A percentile compares a stretch with the other conserved stretches of the same genome.
Conservation (phyloP, 768 basidiomycete genomes). For the Boletus subcaerulescens region DNA sequence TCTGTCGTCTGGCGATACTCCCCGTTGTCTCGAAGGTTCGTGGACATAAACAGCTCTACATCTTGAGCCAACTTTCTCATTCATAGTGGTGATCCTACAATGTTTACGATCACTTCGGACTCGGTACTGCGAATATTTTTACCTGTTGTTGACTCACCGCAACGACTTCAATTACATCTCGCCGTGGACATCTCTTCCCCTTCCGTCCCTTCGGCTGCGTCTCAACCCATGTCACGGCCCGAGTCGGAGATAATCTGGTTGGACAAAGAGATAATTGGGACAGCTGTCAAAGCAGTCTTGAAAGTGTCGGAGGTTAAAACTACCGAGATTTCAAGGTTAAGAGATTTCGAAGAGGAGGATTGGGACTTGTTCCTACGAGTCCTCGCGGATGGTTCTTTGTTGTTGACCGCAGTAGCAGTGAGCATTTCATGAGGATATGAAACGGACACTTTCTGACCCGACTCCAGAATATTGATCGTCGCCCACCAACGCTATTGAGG, state of each 20-base stretch:
- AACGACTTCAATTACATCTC: constrained; percentile 80
- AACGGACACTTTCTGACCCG: constrained; percentile 2
- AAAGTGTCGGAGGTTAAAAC: constrained; percentile 25
- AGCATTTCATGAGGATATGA: constrained; percentile 25
- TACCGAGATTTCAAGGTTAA: constrained; percentile 39
- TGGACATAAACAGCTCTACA: constrained; percentile 11
- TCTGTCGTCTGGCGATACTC: constrained; percentile 72
- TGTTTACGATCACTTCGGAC: constrained; percentile 84
- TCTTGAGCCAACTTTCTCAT: constrained; percentile 5
- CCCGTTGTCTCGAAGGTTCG: constrained; percentile 63
- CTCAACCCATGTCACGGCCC: constrained; percentile 25
- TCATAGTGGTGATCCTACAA: constrained; percentile 65
- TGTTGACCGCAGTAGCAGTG: constrained; percentile 72
- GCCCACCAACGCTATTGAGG: constrained; percentile 79
- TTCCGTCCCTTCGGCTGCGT: constrained; percentile 39
- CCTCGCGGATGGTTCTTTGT: constrained; percentile 67
- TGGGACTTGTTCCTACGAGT: constrained; percentile 82
- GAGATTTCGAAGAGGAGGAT: constrained; percentile 64
- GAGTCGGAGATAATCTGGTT: constrained; percentile 65
- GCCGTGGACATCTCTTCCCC: constrained; percentile 72
- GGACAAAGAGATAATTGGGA: constrained; percentile 57
- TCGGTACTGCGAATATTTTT: constrained; percentile 81
- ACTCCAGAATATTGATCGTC: constrained; percentile 78
- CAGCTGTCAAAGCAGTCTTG: constrained; percentile 44
- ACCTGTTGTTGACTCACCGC: constrained; percentile 84